Percentiles rank a stretch among this genome's conserved stretches.
Evolutionary conservation across 305 asterid genomes (phyloP).

Genomic region (Solanum aculeatissimum): DNA sequence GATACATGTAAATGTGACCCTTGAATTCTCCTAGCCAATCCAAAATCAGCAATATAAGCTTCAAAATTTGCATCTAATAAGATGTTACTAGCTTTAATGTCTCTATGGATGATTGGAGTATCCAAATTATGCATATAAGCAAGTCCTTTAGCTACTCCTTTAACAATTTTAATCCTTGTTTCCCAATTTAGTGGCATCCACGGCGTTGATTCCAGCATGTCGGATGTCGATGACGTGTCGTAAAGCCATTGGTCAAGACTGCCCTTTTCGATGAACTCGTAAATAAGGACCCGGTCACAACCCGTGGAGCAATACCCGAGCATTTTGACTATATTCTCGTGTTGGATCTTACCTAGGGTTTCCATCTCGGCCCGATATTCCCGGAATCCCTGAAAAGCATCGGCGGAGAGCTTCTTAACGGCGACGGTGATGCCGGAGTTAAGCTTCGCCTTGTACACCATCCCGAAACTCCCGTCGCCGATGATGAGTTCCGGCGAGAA

Average conservation of each 20-base stretch:
- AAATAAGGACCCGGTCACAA: constrained; percentile 55
- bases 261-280: constrained; percentile 66
- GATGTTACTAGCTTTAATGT: constrained; percentile 65
- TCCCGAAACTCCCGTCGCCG: constrained; percentile 90
- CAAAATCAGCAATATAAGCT: constrained; percentile 82
- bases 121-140: constrained; percentile 56
- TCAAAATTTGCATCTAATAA: constrained; percentile 40
- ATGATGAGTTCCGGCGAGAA: constrained; percentile 65
- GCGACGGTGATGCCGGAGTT: constrained; percentile 57
- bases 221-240: constrained; percentile 35
- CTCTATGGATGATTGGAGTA: constrained; percentile 56
- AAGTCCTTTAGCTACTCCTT: constrained; percentile 55
- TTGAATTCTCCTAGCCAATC: constrained; percentile 58
- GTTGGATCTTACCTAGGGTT: constrained; percentile 65
- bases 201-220: neutral
- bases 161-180: constrained; percentile 46
- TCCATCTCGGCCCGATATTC: constrained; percentile 95
- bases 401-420: constrained; percentile 52
- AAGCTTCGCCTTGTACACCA: constrained; percentile 73
- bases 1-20: constrained; percentile 65
- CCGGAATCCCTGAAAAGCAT: constrained; percentile 82
- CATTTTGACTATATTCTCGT: constrained; percentile 58
- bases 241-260: constrained; percentile 88
- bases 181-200: constrained; percentile 48
- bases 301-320: constrained; percentile 72